Percentiles rank a stretch among this genome's conserved stretches.
Conservation (phyloP, 148 eudicot species). For the Rhododendron ferrugineum region DNA sequence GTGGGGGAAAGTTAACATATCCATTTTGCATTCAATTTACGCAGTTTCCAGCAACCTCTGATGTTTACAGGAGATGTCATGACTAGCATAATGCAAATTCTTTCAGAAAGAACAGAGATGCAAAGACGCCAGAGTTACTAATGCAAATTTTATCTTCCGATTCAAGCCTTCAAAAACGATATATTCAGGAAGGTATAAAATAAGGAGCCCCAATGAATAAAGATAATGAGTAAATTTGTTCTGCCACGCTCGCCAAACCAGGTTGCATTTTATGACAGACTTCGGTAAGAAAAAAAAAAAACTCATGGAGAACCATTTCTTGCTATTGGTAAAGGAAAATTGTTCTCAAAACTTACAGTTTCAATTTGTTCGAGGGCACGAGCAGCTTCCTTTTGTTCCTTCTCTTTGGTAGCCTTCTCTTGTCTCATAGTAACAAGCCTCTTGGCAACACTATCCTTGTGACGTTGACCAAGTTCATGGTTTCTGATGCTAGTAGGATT, state of each 20-base stretch:
- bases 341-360: conserved; percentile 47
- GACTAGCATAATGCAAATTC: not conserved
- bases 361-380: conserved; percentile 78
- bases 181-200: not conserved
- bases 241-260: not conserved
- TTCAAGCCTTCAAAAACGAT: not conserved
- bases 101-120: not conserved
- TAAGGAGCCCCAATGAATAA: not conserved
- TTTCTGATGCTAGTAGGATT: conserved; percentile 82
- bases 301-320: not conserved
- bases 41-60: not conserved
- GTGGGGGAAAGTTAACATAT: not conserved
- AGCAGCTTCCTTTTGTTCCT: conserved; percentile 64
- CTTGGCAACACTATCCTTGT: conserved; percentile 81
- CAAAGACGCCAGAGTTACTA: too few relatives aligned
- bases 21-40: not conserved
- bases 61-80: not conserved
- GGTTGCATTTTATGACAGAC: not conserved
- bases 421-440: conserved; percentile 75
- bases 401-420: conserved; percentile 76
- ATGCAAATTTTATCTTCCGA: not conserved
- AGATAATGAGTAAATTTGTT: not conserved
- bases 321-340: not conserved
- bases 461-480: conserved; percentile 85
- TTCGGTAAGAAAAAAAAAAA: not conserved